Base-by-base conservation (phyloP, 345 rosid genomes). In the Eucalyptus brandiana region DNA sequence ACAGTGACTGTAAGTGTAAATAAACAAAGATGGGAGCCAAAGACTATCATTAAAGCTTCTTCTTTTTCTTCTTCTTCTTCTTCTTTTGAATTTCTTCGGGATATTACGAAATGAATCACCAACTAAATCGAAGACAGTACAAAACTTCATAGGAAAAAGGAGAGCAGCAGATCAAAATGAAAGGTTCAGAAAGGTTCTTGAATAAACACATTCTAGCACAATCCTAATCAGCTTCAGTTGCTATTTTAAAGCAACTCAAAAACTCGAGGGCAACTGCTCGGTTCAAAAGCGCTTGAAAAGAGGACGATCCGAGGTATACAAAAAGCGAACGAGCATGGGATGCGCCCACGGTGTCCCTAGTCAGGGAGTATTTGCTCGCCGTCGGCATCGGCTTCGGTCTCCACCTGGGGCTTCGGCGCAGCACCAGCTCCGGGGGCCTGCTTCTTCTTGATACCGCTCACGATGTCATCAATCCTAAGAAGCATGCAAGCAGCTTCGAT, bases 401-500 rank as follows among this genome's bases (percentile, higher is more conserved):
- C 99, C 42, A 97, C 91, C 86, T 94, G 93, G 1, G 99, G 98
- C 90, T 97, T 95, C 30, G 94, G 94, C 49, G 89, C 90, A 86
- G 86, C 92, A 87, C 94, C 93, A 51, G 98, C 93, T 81, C 98
- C 99, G 14, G 99, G 95, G 87, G 98, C 96, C 91, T 95, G 96
- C 93, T 95, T 94, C 96, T 97, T 97, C 97, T 98, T 97, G 90
- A 98, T 95, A 76, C 99, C 99, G 88, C 99, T 98, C 50, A 98
- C 99, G 88, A 97, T 98, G 94, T 98, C 99, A 51, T 98, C 98
- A 49, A 97, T 98, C 90, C 99, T 93, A 53, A 98, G 90, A 89
- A 98, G 98, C 99, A 98, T 95, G 93, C 96, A 97, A 5, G 99
- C 97, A 3, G 98, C 96, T 93, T 98, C 99, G 40, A 97, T 98